Evolutionary conservation across 257 asterid species (phyloP).

Genomic region (Lantana camara): DNA sequence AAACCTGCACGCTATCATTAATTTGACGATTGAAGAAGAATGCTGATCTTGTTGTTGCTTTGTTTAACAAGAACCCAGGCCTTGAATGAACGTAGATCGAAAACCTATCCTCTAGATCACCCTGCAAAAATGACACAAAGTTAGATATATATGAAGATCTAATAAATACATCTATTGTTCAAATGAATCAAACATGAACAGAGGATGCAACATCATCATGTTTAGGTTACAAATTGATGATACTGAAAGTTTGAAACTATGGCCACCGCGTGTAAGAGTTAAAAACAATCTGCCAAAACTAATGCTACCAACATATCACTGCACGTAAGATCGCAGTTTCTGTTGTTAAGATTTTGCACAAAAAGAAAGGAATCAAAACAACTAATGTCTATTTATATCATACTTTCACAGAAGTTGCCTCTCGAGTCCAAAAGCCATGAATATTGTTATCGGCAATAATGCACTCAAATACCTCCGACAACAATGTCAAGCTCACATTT

Average conservation of each 20-base stretch:
- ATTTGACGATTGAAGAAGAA: conserved; percentile 84
- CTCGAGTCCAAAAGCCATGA: conserved; percentile 26
- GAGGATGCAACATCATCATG: conserved; percentile 10
- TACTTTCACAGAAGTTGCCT: conserved; percentile 12
- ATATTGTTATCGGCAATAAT: conserved; percentile 18
- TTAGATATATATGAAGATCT: conserved; percentile 9
- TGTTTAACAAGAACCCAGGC: conserved; percentile 84
- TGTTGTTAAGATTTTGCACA: conserved; percentile 10
- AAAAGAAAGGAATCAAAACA: conserved; percentile 19
- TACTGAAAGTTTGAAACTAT: not conserved
- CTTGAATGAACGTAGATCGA: conserved; percentile 91
- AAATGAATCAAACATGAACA: conserved; percentile 4
- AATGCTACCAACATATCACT: conserved; percentile 1
- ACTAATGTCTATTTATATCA: conserved; percentile 13
- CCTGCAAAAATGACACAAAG: conserved; percentile 55
- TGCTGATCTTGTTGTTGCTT: conserved; percentile 73
- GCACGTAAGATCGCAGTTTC: conserved; percentile 15
- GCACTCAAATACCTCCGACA: conserved; percentile 8
- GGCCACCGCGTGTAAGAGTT: conserved; percentile 5
- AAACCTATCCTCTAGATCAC: conserved; percentile 69
- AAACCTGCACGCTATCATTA: conserved; percentile 88
- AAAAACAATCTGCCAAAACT: conserved; percentile 5
- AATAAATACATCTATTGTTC: not conserved
- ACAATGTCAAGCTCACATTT: not conserved
- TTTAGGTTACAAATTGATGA: not conserved